These are phyloP conservation scores for Blastobotrys buckinghamii DNA, from an alignment of 1,139 yeast genomes.

Conservation along the genomic window DNA sequence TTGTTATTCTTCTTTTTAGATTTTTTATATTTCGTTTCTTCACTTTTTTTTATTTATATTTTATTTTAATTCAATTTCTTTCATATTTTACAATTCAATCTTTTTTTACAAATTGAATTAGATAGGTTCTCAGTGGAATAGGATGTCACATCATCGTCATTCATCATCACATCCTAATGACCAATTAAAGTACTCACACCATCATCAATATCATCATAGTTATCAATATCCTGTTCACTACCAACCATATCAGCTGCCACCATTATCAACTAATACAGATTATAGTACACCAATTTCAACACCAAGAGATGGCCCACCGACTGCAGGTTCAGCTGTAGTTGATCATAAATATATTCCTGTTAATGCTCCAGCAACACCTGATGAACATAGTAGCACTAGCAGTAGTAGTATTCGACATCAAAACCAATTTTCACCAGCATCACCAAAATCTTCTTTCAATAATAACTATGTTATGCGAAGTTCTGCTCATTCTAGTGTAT, in stretches of 20 bases:
- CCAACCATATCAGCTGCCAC: neutral
- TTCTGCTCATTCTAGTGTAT: neutral
- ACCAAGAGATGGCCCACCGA: neutral
- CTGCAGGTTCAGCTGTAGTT: neutral
- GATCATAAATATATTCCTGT: neutral
- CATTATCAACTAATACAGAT: neutral
- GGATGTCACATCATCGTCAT: slow-evolving; percentile 1
- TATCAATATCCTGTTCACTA: neutral
- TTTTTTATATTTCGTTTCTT: neutral
- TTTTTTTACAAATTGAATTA: too few species aligned
- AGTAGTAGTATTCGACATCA: too few species aligned
- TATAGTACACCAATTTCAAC: neutral
- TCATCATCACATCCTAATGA: neutral
- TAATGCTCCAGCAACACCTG: slow-evolving; percentile 4
- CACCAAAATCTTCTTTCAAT: too few species aligned
- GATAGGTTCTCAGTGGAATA: too few species aligned
- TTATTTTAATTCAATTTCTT: too few species aligned
- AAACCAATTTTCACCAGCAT: neutral
- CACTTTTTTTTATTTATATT: neutral
- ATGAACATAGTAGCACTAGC: neutral
- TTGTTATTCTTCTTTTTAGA: neutral
- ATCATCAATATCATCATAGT: neutral
- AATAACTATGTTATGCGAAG: neutral
- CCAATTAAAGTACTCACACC: neutral
- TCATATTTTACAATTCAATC: too few species aligned